Evolutionary conservation across 495 filamentous ascomycete species (phyloP).

Genomic region (Penicillium antarcticum): DNA sequence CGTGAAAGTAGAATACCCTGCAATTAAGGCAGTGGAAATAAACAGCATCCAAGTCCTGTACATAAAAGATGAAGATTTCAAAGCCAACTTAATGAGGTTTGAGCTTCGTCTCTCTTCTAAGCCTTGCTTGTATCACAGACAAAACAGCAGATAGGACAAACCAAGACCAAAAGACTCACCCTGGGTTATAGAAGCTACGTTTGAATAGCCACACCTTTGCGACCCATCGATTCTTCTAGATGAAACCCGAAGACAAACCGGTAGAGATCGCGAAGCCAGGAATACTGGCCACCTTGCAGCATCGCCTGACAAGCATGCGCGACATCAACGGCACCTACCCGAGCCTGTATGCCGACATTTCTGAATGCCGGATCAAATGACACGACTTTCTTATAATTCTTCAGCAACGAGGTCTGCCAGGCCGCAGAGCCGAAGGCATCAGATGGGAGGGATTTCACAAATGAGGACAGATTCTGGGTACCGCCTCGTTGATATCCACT

Average conservation of each 20-base stretch:
- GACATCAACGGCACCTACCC: conserved; percentile 65
- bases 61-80: too few relatives aligned
- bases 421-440: conserved; percentile 72
- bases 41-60: too few relatives aligned
- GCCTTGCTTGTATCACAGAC: too few relatives aligned
- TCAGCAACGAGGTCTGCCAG: conserved; percentile 67
- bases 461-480: conserved; percentile 55
- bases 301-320: conserved; percentile 74
- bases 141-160: neutral
- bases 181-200: conserved; percentile 14
- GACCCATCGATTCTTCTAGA: conserved; percentile 64
- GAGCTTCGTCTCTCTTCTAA: too few relatives aligned
- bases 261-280: conserved; percentile 76
- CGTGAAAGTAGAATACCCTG: too few relatives aligned
- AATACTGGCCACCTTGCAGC: conserved; percentile 62
- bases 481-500: conserved; percentile 60
- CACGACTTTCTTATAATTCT: conserved; percentile 75
- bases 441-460: conserved; percentile 70
- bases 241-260: conserved; percentile 81
- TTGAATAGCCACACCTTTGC: conserved; percentile 51
- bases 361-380: conserved; percentile 64
- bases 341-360: conserved; percentile 50
- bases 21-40: too few relatives aligned
- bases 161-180: neutral
- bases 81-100: too few relatives aligned